phyloP scores from a whole-genome alignment of 2,329 filamentous ascomycete genomes.

The Fusarium annulatum region DNA sequence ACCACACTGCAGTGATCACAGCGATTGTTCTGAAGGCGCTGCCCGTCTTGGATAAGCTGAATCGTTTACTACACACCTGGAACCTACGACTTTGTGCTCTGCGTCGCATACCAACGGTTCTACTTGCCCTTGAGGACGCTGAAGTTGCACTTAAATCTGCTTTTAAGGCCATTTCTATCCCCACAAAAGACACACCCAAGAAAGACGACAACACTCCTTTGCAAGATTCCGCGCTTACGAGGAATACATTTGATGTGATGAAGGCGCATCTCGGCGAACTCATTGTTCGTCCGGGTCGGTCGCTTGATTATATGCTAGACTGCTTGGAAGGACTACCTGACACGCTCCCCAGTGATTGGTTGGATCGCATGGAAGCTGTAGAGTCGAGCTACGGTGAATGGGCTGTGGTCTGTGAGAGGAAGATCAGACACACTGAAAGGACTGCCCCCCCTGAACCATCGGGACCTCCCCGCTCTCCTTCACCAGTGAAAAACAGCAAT shows the following conservation, averaged over 20 bases:
- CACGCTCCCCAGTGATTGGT: constrained; percentile 86
- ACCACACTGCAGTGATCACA: constrained; percentile 89
- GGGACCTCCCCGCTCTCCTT: constrained; percentile 37
- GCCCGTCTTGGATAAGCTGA: constrained; percentile 80
- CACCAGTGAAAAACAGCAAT: constrained; percentile 29
- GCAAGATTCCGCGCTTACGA: constrained; percentile 49
- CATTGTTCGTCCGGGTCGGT: constrained; percentile 75
- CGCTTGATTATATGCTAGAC: constrained; percentile 88
- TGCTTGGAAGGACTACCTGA: constrained; percentile 85
- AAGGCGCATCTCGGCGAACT: constrained; percentile 73
- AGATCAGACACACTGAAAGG: constrained; percentile 75
- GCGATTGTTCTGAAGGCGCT: constrained; percentile 91
- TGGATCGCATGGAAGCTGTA: constrained; percentile 84
- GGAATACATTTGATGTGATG: constrained; percentile 66
- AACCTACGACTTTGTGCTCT: constrained; percentile 79
- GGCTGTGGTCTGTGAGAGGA: constrained; percentile 80
- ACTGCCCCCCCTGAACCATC: constrained; percentile 31
- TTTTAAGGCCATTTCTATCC: constrained; percentile 69
- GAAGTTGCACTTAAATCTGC: constrained; percentile 73
- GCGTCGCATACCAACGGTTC: constrained; percentile 75
- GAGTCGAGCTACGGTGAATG: constrained; percentile 84
- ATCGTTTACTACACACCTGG: constrained; percentile 81
- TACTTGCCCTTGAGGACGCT: constrained; percentile 73
- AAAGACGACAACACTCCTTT: constrained; percentile 27
- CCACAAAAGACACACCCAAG: constrained; percentile 34